phyloP scores from a whole-genome alignment of 306 rosid genomes.

The Adenanthera pavonina region DNA sequence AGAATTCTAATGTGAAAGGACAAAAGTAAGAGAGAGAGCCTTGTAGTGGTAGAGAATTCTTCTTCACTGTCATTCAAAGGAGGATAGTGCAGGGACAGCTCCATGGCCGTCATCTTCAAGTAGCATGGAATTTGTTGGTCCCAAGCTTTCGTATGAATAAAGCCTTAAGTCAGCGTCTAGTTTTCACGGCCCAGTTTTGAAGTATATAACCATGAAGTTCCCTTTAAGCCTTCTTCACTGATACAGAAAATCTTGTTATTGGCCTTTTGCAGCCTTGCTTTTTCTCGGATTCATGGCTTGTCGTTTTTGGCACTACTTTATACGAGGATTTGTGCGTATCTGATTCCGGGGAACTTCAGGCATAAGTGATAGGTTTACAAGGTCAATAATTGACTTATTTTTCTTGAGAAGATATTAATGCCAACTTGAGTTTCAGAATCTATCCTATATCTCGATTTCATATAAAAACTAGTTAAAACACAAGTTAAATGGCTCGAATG shows the following conservation, averaged over 20 bases:
- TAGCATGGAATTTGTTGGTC: slow-evolving; percentile 49
- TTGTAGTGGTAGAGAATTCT: slow-evolving; percentile 32
- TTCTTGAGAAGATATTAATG: neutral
- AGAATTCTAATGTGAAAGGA: slow-evolving; percentile 32
- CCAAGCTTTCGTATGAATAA: slow-evolving; percentile 41
- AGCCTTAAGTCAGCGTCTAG: slow-evolving; percentile 24
- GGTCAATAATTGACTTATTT: slow-evolving; percentile 17
- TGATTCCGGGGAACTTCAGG: slow-evolving; percentile 34
- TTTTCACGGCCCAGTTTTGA: slow-evolving; percentile 35
- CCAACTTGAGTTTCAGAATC: slow-evolving; percentile 26
- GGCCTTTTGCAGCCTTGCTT: slow-evolving; percentile 32
- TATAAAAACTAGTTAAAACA: neutral
- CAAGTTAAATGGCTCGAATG: neutral
- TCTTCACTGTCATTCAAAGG: slow-evolving; percentile 26
- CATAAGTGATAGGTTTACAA: neutral
- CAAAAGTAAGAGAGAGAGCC: slow-evolving; percentile 30
- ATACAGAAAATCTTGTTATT: slow-evolving; percentile 19
- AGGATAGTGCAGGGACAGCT: slow-evolving; percentile 40
- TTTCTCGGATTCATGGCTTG: slow-evolving; percentile 35
- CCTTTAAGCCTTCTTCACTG: slow-evolving; percentile 32
- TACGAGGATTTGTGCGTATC: slow-evolving; percentile 43
- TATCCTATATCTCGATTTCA: neutral
- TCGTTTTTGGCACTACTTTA: slow-evolving; percentile 35
- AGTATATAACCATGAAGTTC: slow-evolving; percentile 11
- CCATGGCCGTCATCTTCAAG: slow-evolving; percentile 33